Evolutionary conservation across 768 basidiomycete genomes (phyloP).

Genomic region (Tricholoma saponaceum): DNA sequence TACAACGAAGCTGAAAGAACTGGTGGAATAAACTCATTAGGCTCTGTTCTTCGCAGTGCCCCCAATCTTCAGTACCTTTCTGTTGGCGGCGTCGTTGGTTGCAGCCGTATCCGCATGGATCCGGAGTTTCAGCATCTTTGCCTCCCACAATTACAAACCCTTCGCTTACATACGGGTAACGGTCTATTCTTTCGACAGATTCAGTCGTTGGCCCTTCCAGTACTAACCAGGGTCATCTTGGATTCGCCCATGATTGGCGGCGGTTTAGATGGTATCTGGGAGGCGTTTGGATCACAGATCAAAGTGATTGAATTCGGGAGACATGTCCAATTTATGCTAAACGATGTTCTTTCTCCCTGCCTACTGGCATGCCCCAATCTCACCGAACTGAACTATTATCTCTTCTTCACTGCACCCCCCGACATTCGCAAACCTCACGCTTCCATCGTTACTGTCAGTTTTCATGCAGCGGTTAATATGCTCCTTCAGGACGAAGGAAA

Average conservation of each 20-base stretch:
- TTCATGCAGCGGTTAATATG: slow-evolving; percentile 46
- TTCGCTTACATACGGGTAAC: slow-evolving; percentile 48
- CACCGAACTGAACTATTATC: slow-evolving; percentile 50
- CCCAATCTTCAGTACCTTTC: slow-evolving; percentile 59
- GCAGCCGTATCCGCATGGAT: slow-evolving; percentile 18
- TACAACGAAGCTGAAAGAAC: slow-evolving; percentile 50
- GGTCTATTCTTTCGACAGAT: slow-evolving; percentile 50
- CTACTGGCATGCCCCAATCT: slow-evolving; percentile 44
- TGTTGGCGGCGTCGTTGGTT: slow-evolving; percentile 42
- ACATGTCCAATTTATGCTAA: slow-evolving; percentile 48
- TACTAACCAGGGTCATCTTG: slow-evolving; percentile 46
- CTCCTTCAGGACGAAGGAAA: slow-evolving; percentile 32
- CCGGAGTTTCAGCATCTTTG: slow-evolving; percentile 22
- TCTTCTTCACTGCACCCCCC: slow-evolving; percentile 44
- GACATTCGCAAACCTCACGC: slow-evolving; percentile 16
- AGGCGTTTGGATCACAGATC: slow-evolving; percentile 45
- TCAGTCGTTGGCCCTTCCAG: slow-evolving; percentile 47
- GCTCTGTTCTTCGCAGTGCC: slow-evolving; percentile 43
- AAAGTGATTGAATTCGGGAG: slow-evolving; percentile 54
- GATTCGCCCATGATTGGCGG: slow-evolving; percentile 40
- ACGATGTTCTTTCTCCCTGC: slow-evolving; percentile 44
- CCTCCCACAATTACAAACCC: slow-evolving; percentile 46
- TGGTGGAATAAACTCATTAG: slow-evolving; percentile 63
- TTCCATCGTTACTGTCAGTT: slow-evolving; percentile 41
- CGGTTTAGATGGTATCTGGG: slow-evolving; percentile 45